Base-by-base conservation (phyloP, 2,329 filamentous ascomycete genomes). In the Alternaria alternata region DNA sequence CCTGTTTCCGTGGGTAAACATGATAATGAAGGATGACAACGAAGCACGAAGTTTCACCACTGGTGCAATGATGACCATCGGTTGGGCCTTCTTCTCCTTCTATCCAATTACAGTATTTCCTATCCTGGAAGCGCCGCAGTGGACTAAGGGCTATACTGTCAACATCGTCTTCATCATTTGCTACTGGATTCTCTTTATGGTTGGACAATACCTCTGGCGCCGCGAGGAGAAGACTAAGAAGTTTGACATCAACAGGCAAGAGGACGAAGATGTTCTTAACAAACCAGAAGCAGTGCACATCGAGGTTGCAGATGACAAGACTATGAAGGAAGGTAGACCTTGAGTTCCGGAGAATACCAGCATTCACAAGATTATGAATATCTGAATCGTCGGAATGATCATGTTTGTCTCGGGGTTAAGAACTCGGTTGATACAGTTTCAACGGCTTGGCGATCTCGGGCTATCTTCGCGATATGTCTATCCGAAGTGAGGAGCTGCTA, bases 11-110 rank as follows among this genome's bases (percentile, higher is more conserved):
- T 72, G 69, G 62, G 67, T 70, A 26, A 72, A 72, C 22, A 66
- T 69, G 55, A 64, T 68, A 24, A 66, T 72, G 66, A 67, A 68
- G 44, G 68, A 72, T 39, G 82, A 82, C 36, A 79, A 81, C 2
- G 82, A 84, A 66, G 80, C 83, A 4, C 59, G 64, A 7, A 58
- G 48, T 1, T 77, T 78, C 42, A 76, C 75, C 1, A 74, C 73
- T 9, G 75, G 75, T 39, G 74, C 74, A 7, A 77, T 77, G 76
- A 76, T 79, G 73, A 78, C 76, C 5, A 59, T 74, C 11, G 72
- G 70, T 2, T 74, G 69, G 71, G 70, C 64, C 1, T 65, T 73
- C 54, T 69, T 71, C 62, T 64, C 65, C 14, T 73, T 72, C 20
- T 75, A 71, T 24, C 72, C 72, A 0, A 71, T 75, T 28, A 67